Evolutionary conservation across 192 early-diverging fungal species (phyloP), one percentile per base, ranked within the genome.

Genomic region (Allomyces arbusculus): DNA sequence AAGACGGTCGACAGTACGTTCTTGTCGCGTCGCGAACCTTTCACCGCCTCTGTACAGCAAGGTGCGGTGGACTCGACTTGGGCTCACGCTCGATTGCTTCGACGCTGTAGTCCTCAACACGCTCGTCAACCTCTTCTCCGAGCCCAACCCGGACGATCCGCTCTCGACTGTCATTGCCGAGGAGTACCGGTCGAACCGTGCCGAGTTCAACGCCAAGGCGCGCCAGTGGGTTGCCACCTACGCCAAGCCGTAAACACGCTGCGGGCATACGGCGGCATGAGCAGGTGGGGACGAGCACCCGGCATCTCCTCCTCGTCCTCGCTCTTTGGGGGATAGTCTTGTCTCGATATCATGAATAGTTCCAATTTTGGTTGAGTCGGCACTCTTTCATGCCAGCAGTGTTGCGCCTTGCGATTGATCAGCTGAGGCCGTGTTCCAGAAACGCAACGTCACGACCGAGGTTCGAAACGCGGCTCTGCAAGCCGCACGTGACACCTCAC

Each of bases 101-200:
- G 28, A 43, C 22, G 24, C 16, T 26, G 14, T 67, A 84, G 85
- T 92, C 2, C 74, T 92, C 61, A 55, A 73, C 28, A 73, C 87
- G 6, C 71, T 92, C 25, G 74, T 79, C 0, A 65, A 75, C 65
- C 76, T 92, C 10, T 69, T 92, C 20, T 82, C 84, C 62, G 66
- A 84, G 50, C 90, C 90, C 43, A 89, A 90, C 69, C 86, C 89
- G 0, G 90, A 89, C 44, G 90, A 92, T 74, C 82, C 90, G 11
- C 78, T 92, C 67, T 82, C 87, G 61, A 68, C 83, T 10, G 77
- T 74, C 33, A 83, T 91, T 70, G 90, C 87, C 33, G 85, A 90
- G 63, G 69, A 85, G 26, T 91, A 84, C 69, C 81, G 80, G 16
- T 76, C 75, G 12, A 82, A 91, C 69, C 68, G 65, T 45, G 66